Base-by-base conservation (phyloP, 1,139 yeast species). In the Suhomyces bokatorum region DNA sequence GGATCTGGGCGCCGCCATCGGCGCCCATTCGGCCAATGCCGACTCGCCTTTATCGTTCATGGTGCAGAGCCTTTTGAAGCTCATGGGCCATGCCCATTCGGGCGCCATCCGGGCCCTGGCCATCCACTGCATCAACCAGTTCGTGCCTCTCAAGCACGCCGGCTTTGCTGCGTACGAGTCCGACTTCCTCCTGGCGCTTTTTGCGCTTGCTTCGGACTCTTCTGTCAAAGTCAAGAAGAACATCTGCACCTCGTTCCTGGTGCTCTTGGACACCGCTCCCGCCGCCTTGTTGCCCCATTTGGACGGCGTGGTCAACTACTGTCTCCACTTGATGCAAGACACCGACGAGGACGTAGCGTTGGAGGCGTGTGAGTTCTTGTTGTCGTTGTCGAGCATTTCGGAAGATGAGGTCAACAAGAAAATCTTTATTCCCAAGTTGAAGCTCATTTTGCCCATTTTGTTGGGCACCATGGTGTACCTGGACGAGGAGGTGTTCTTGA, bases 281-380 rank as follows among this genome's bases (percentile, higher is more conserved):
- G 96, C 88, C 56, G 86, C 85, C 61, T 70, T 93, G 39, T 67
- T 78, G 40, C 91, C 93, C 9, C 96, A 91, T 61, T 65, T 93
- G 47, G 83, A 78, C 45, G 98, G 98, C 5, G 90, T 93, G 14
- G 79, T 93, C 40, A 80, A 84, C 54, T 93, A 87, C 68, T 83
- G 93, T 60, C 66, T 89, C 46, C 97, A 91, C 63, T 79, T 91
- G 50, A 82, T 93, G 70, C 78, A 79, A 49, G 82, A 78, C 52
- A 64, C 66, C 30, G 81, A 83, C 51, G 95, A 87, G 51, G 83
- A 77, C 45, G 95, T 90, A 33, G 87, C 96, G 0, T 71, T 90
- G 40, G 97, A 90, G 62, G 98, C 96, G 2, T 89, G 97, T 65
- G 99, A 93, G 66, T 90, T 93, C 57, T 70, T 95, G 51, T 75